Conservation (phyloP, 2,329 filamentous ascomycete species). For the Periconia sp. region DNA sequence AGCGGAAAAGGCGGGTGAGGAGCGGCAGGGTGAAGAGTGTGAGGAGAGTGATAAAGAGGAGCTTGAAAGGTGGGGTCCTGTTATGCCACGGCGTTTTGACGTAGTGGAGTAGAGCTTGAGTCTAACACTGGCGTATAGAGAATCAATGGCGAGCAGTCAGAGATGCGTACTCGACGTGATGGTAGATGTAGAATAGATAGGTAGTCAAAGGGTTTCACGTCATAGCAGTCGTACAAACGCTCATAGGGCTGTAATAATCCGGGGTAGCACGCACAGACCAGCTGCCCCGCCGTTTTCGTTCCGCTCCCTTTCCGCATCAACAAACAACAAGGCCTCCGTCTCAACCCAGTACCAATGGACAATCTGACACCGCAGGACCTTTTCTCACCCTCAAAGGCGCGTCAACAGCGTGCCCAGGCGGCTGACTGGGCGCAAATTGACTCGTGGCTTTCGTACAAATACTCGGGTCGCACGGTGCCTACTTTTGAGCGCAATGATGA, state of each 20-base stretch:
- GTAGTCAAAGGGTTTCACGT: too few species aligned
- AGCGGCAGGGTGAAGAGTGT: conserved; percentile 17
- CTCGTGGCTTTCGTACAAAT: conserved; percentile 73
- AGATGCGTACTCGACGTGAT: too few species aligned
- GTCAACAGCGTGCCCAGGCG: conserved; percentile 78
- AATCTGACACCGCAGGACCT: conserved; percentile 52
- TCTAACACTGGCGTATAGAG: too few species aligned
- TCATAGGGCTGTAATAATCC: conserved; percentile 11
- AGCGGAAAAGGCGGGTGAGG: conserved; percentile 20
- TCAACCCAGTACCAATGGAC: conserved; percentile 29
- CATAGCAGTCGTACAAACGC: not conserved
- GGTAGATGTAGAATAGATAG: too few species aligned
- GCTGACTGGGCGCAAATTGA: conserved; percentile 93
- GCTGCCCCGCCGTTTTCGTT: not conserved
- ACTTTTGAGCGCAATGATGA: conserved; percentile 86
- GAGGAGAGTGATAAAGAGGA: conserved; percentile 11
- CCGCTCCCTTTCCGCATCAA: not conserved
- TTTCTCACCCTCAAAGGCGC: conserved; percentile 68
- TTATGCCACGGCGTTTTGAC: too few species aligned
- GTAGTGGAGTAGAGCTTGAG: too few species aligned
- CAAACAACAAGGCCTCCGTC: conserved; percentile 1
- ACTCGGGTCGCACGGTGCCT: conserved; percentile 71
- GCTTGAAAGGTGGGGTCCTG: conserved; percentile 10
- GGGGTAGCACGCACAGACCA: conserved; percentile 15
- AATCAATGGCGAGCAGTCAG: too few species aligned